Evolutionary conservation across 176 grass and related monocot species (phyloP).

Genomic region (Phoenix dactylifera): DNA sequence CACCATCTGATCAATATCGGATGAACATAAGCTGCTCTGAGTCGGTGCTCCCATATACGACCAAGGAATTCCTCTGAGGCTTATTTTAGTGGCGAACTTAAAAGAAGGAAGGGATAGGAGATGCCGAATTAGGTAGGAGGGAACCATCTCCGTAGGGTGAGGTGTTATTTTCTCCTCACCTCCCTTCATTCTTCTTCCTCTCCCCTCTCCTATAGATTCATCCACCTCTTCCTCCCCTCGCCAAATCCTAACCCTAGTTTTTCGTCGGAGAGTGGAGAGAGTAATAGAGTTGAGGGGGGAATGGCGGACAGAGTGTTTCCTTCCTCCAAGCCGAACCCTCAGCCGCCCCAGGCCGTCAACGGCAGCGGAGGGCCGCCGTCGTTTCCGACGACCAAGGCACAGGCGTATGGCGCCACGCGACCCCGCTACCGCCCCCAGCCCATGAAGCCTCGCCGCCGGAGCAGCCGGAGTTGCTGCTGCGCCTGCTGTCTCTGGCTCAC

Average conservation of each 20-base stretch:
- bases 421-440: constrained; percentile 68
- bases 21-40: too few species aligned
- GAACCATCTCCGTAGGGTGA: constrained; percentile 70
- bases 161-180: constrained; percentile 59
- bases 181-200: constrained; percentile 7
- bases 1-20: too few species aligned
- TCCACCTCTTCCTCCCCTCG: background rate
- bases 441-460: too few species aligned
- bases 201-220: background rate
- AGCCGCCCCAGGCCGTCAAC: constrained; percentile 25
- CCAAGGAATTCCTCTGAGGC: too few species aligned
- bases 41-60: too few species aligned
- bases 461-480: constrained; percentile 6
- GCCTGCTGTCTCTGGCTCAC: constrained; percentile 10
- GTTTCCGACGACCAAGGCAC: constrained; percentile 45
- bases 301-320: constrained; percentile 81
- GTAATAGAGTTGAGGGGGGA: constrained; percentile 6
- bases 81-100: background rate
- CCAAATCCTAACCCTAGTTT: constrained; percentile 22
- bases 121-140: constrained; percentile 41
- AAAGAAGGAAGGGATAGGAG: background rate
- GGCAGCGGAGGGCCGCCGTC: constrained; percentile 15
- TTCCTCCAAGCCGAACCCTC: constrained; percentile 59
- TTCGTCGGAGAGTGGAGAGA: background rate
- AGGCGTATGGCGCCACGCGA: constrained; percentile 51